phyloP scores from a whole-genome alignment of 1,139 yeast genomes.

The Lodderomyces beijingensis region DNA sequence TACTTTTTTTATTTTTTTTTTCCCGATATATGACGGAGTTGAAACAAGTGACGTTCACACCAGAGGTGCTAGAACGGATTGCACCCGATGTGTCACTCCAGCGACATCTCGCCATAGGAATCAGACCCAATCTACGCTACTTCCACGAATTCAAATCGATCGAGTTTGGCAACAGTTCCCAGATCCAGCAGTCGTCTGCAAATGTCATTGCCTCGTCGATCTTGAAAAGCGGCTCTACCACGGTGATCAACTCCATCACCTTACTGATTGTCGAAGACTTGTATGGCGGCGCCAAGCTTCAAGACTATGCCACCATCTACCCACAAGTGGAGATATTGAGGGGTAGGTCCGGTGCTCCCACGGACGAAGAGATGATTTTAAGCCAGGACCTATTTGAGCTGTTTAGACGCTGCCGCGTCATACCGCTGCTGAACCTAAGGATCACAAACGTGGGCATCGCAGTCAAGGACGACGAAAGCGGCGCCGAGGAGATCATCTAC shows the following conservation, averaged over 20 bases:
- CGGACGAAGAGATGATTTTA: slow-evolving; percentile 83
- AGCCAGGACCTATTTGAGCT: slow-evolving; percentile 66
- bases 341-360: slow-evolving; percentile 78
- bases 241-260: slow-evolving; percentile 70
- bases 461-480: slow-evolving; percentile 28
- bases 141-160: slow-evolving; percentile 70
- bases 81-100: slow-evolving; percentile 83
- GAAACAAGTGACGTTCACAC: slow-evolving; percentile 59
- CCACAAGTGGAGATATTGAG: slow-evolving; percentile 80
- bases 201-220: slow-evolving; percentile 69
- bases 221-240: slow-evolving; percentile 69
- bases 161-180: slow-evolving; percentile 24
- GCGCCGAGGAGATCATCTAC: slow-evolving; percentile 24
- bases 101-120: slow-evolving; percentile 68
- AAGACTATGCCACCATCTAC: slow-evolving; percentile 45
- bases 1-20: too few species aligned
- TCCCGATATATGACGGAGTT: slow-evolving; percentile 16
- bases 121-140: slow-evolving; percentile 69
- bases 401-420: slow-evolving; percentile 49
- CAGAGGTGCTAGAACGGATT: slow-evolving; percentile 75
- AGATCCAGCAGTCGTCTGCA: slow-evolving; percentile 29
- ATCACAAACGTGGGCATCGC: slow-evolving; percentile 50
- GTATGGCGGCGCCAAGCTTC: slow-evolving; percentile 19
- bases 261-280: slow-evolving; percentile 58
- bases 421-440: slow-evolving; percentile 42